phyloP scores from a whole-genome alignment of 805 yeast species.

The Brettanomyces nanus region DNA sequence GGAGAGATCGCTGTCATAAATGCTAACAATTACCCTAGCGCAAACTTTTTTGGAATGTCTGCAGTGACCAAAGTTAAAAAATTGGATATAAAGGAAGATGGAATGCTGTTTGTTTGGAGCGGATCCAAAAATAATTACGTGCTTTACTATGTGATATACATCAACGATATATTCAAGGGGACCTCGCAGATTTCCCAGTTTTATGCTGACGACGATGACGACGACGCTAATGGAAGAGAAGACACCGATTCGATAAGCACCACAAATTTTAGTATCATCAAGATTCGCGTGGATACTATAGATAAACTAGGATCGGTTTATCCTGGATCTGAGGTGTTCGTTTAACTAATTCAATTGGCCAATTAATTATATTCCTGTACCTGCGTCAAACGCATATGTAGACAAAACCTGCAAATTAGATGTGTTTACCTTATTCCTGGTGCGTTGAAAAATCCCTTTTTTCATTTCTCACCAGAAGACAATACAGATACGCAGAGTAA shows the following conservation, averaged over 20 bases:
- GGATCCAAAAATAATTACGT: slow-evolving; percentile 10
- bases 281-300: slow-evolving; percentile 2
- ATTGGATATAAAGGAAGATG: slow-evolving; percentile 1
- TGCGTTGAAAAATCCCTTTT: too few species aligned
- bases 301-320: slow-evolving; percentile 4
- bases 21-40: slow-evolving; percentile 18
- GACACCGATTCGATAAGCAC: background rate
- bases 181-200: slow-evolving; percentile 11
- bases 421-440: too few species aligned
- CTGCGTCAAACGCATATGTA: too few species aligned
- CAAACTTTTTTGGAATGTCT: slow-evolving; percentile 11
- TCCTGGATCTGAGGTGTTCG: background rate
- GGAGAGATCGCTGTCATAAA: slow-evolving; percentile 19
- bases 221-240: background rate
- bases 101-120: slow-evolving; percentile 13
- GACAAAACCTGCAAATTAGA: too few species aligned
- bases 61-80: slow-evolving; percentile 3
- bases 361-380: too few species aligned
- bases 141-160: slow-evolving; percentile 24
- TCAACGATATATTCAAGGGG: slow-evolving; percentile 24
- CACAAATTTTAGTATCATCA: background rate
- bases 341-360: background rate
- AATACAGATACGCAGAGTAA: too few species aligned
- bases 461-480: too few species aligned
- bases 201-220: slow-evolving; percentile 3